Conservation (phyloP, 2,329 filamentous ascomycete species). For the Clonostachys solani region DNA sequence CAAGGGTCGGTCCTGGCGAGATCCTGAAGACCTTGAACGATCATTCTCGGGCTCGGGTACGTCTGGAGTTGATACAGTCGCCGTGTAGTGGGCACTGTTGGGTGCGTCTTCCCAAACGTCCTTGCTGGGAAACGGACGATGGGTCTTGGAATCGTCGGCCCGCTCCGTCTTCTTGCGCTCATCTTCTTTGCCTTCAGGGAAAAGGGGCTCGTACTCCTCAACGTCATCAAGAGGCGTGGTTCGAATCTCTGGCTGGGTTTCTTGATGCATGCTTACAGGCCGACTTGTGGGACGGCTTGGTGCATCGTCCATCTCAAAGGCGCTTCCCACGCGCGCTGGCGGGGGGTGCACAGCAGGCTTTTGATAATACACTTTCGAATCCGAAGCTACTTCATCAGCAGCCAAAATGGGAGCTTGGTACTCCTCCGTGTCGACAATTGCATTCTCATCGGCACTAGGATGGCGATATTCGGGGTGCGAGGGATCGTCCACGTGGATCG, state of each 20-base stretch:
- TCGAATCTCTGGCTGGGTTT: constrained; percentile 45
- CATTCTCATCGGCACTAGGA: constrained; percentile 29
- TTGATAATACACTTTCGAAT: constrained; percentile 62
- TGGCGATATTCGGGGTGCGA: constrained; percentile 27
- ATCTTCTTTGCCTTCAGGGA: constrained; percentile 70
- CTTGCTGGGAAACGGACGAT: constrained; percentile 81
- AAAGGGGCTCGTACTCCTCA: constrained; percentile 92
- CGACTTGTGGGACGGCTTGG: constrained; percentile 62
- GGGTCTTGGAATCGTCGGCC: constrained; percentile 44
- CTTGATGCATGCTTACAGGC: constrained; percentile 55
- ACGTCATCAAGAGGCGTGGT: constrained; percentile 79
- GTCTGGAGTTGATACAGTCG: constrained; percentile 79
- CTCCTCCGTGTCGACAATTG: constrained; percentile 52
- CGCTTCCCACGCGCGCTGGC: constrained; percentile 57
- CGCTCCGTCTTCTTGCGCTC: constrained; percentile 29
- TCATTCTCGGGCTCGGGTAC: constrained; percentile 30
- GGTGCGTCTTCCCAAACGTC: constrained; percentile 98
- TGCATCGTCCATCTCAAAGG: constrained; percentile 49
- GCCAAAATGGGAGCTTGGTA: constrained; percentile 81
- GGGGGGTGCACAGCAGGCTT: constrained; percentile 80
- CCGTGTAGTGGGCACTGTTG: constrained; percentile 71
- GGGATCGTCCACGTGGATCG: constrained; percentile 71
- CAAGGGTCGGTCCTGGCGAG: constrained; percentile 32
- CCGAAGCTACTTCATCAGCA: constrained; percentile 78
- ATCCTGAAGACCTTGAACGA: constrained; percentile 18